Base-by-base conservation (phyloP, 2,329 filamentous ascomycete species). In the Diaporthe sp. region DNA sequence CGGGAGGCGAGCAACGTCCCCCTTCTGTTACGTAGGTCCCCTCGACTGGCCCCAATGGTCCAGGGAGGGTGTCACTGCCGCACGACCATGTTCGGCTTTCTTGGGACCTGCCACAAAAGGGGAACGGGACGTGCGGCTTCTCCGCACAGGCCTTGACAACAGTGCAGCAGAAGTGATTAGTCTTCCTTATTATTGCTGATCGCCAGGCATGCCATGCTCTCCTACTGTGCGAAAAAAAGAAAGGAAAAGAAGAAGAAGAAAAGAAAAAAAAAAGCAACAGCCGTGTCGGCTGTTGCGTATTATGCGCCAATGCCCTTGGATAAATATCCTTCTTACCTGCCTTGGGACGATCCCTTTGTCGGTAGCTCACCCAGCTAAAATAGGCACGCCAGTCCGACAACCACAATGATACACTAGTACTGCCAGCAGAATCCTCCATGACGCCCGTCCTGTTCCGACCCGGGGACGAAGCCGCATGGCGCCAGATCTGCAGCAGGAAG, bases 31-130 rank as follows among this genome's bases (percentile, higher is more conserved):
- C 58, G 58, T 61, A 61, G 58, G 27, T 25, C 61, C 27, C 42
- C 42, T 50, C 61, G 42, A 22, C 27, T 66, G 61, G 44, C 27
- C 27, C 61, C 42, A 51, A 66, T 51, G 61, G 61, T 50, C 50
- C 22, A 66, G 30, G 61, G 61, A 66, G 32, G 44, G 61, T 66
- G 61, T 51, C 61, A 66, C 61, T 66, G 13, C 30, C 44, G 61
- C 61, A 66, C 61, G 61, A 44, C 61, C 61, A 22, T 66, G 42
- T 32, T 66, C 44, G 63, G 63, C 44, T 51, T 66, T 51, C 63
- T 66, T 66, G 63, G 63, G 63, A 66, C 63, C 63, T 66, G 63
- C 63, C 63, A 66, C 63, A 66, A 66, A 66, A 66, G 63, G 63
- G 63, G 63, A 66, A 66, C 63, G 63, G 63, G 63, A 66, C 63